These are phyloP conservation scores for Chamaecrista fasciculata DNA, from an alignment of 306 rosid species.

Conservation along the genomic window DNA sequence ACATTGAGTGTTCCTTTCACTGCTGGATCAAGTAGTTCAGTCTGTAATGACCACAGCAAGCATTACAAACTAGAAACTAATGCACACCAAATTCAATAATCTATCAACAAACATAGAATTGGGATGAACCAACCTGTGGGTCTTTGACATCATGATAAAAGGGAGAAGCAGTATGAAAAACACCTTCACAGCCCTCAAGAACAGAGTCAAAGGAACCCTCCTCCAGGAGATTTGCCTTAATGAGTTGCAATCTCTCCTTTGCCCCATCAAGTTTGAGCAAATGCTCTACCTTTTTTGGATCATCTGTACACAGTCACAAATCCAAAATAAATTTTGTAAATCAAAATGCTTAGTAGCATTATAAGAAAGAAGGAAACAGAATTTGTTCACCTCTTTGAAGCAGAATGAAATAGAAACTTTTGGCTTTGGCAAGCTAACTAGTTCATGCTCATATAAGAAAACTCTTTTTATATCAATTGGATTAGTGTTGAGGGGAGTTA, in stretches of 20 bases:
- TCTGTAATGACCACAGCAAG: conserved; percentile 15
- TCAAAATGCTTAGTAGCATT: background rate
- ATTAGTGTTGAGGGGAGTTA: background rate
- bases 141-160: conserved; percentile 6
- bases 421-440: background rate
- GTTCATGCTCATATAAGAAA: background rate
- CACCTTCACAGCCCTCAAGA: conserved; percentile 11
- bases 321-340: background rate
- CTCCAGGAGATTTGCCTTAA: conserved; percentile 13
- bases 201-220: conserved; percentile 11
- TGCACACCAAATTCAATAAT: background rate
- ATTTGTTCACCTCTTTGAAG: background rate
- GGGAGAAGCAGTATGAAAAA: conserved; percentile 16
- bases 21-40: conserved; percentile 47
- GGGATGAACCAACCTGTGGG: conserved; percentile 9
- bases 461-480: background rate
- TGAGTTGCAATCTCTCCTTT: conserved; percentile 10
- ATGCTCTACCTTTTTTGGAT: conserved; percentile 14
- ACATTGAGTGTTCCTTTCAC: conserved; percentile 50
- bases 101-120: background rate
- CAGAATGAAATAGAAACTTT: background rate
- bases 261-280: conserved; percentile 15
- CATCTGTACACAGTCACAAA: background rate
- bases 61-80: conserved; percentile 5
- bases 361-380: background rate